Evolutionary conservation across 352 stramenopile genomes (phyloP), one percentile per base, ranked within the genome.

Genomic region (Phytophthora colocasiae): DNA sequence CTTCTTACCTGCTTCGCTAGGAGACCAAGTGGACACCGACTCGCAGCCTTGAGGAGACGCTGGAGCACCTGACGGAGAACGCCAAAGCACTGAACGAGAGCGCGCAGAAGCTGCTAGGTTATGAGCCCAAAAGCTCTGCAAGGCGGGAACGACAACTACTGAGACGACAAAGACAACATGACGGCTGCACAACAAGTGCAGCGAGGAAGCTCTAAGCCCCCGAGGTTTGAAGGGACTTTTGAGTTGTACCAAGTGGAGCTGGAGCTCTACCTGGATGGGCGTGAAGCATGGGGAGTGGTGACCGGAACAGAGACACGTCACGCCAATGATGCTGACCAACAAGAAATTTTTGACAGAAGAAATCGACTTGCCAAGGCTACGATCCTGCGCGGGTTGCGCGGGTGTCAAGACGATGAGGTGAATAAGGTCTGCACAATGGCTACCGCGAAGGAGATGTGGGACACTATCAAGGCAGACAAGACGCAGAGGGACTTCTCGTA

Each of bases 401-500:
- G 43, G 4, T 32, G 43, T 6, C 26, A 48, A 9, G 29, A 48
- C 29, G 43, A 48, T 32, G 43, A 32, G 4, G 19, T 7, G 11
- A n/a, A 19, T 1, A 48, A 48, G 6, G 19, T 48, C 5, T 47
- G 41, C 17, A 11, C 17, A 47, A 47, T 47, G 43, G 8, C 8
- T 10, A n/a, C 39, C 2, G 39, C 39, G 2, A 45, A 24, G 19
- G 39, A 45, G 39, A 45, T 45, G 39, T 22, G 39, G 39, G 39
- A 45, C 5, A 48, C 43, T 31, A 4, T 31, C 6, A 6, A 7
- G 3, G 27, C 43, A 8, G 17, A 31, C 43, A 29, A 31, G 15
- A 49, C 43, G 22, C 43, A 49, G 43, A 17, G 43, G n/a, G 43
- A 49, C 17, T 49, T 49, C 53, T 55, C 32, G 7, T 38, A 48